Evolutionary conservation across 2,329 filamentous ascomycete genomes (phyloP).

Genomic region (Rhynchosporium secalis): DNA sequence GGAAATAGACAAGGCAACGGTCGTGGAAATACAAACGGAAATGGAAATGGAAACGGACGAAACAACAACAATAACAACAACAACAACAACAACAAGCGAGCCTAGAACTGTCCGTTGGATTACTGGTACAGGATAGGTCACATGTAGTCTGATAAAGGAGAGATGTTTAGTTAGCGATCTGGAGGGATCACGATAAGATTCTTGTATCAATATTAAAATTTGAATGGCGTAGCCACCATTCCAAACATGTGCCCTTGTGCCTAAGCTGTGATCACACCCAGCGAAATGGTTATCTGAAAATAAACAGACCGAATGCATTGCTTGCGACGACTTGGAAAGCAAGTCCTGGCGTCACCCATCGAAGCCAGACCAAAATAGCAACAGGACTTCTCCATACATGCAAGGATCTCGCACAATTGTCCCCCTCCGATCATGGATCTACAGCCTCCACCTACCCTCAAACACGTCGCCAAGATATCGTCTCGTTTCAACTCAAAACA

Average conservation of each 20-base stretch:
- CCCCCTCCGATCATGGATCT: neutral
- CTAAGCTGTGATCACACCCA: too few species aligned
- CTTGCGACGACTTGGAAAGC: too few species aligned
- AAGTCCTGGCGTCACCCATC: neutral
- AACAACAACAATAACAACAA: neutral
- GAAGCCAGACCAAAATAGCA: neutral
- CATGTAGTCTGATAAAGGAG: neutral
- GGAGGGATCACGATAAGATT: conserved; percentile 1
- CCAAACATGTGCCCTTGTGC: neutral
- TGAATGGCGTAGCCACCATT: conserved; percentile 1
- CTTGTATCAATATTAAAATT: conserved; percentile 2
- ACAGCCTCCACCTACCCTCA: neutral
- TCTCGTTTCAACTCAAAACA: neutral
- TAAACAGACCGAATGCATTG: too few species aligned
- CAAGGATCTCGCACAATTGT: neutral
- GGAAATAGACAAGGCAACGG: neutral
- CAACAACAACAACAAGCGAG: conserved; percentile 2
- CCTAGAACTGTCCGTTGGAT: neutral
- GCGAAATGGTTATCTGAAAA: too few species aligned
- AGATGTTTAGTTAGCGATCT: neutral
- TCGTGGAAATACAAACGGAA: neutral
- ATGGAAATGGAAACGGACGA: neutral
- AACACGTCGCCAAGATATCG: conserved; percentile 3
- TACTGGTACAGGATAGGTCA: neutral
- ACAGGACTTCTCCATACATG: neutral